Evolutionary conservation across 2,329 filamentous ascomycete species (phyloP).

Genomic region (Paraconiothyrium brasiliense): DNA sequence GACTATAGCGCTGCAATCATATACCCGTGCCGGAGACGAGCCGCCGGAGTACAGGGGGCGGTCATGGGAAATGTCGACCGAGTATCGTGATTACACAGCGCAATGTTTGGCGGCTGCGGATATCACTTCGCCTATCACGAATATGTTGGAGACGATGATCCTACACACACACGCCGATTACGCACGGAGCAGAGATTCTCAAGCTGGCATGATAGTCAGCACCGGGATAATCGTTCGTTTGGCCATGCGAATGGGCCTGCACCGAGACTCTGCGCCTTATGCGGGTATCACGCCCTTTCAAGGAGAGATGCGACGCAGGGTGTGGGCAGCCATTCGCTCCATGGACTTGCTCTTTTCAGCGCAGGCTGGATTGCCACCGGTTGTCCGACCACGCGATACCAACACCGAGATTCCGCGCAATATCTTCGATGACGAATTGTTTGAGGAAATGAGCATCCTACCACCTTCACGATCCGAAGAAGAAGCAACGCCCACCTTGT

Average conservation of each 20-base stretch:
- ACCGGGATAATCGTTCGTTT: constrained; percentile 68
- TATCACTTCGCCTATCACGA: constrained; percentile 77
- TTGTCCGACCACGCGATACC: constrained; percentile 78
- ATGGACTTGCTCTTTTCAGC: constrained; percentile 81
- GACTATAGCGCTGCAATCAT: constrained; percentile 80
- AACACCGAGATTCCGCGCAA: constrained; percentile 80
- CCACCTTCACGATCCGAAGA: constrained; percentile 73
- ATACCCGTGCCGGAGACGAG: constrained; percentile 81
- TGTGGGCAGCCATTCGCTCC: constrained; percentile 75
- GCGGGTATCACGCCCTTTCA: constrained; percentile 76
- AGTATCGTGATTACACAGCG: constrained; percentile 75
- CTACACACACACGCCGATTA: constrained; percentile 81
- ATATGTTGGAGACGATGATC: constrained; percentile 81
- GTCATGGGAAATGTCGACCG: constrained; percentile 59
- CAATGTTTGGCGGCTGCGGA: constrained; percentile 80
- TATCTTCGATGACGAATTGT: constrained; percentile 82
- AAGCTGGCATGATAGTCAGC: constrained; percentile 71
- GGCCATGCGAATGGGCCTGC: constrained; percentile 79
- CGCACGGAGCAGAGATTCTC: constrained; percentile 76
- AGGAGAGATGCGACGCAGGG: constrained; percentile 73
- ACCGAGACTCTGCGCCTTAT: constrained; percentile 80
- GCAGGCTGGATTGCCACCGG: constrained; percentile 68
- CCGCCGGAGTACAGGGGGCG: constrained; percentile 80
- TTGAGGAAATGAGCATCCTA: constrained; percentile 71
- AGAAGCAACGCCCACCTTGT: constrained; percentile 79